Conservation (phyloP, 495 filamentous ascomycete genomes). For the Tetracladium marchalianum region DNA sequence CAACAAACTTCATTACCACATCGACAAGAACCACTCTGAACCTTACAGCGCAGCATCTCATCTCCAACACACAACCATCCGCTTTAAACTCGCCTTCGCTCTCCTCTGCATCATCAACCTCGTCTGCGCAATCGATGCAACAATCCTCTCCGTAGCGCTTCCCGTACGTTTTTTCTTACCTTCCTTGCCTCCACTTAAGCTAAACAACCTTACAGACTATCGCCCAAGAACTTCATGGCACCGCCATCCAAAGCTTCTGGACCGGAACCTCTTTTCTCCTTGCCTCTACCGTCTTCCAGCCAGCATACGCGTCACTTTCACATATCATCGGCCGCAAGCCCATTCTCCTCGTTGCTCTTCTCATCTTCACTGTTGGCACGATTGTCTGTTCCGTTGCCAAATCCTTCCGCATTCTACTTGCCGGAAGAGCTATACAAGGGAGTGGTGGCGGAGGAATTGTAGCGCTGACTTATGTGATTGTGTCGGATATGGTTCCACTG, state of each 20-base stretch:
- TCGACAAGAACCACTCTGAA: no score
- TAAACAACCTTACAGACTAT: constrained; percentile 17
- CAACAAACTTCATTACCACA: no score
- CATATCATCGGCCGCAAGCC: constrained; percentile 38
- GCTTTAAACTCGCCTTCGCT: constrained; percentile 31
- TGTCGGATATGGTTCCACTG: constrained; percentile 52
- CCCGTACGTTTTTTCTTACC: constrained; percentile 26
- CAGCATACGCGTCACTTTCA: constrained; percentile 33
- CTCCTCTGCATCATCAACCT: constrained; percentile 49
- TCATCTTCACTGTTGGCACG: constrained; percentile 45
- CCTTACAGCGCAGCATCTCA: no score
- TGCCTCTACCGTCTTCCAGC: constrained; percentile 38
- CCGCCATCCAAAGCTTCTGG: constrained; percentile 49
- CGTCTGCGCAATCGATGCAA: constrained; percentile 61
- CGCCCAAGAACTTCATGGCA: constrained; percentile 34
- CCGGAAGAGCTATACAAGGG: constrained; percentile 50
- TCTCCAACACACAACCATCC: neutral
- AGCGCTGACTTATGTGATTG: constrained; percentile 48
- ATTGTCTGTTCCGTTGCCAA: constrained; percentile 47
- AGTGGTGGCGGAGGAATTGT: constrained; percentile 61
- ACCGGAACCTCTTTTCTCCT: constrained; percentile 44
- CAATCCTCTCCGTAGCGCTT: constrained; percentile 59
- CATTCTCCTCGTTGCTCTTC: constrained; percentile 35
- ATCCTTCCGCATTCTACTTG: constrained; percentile 39
- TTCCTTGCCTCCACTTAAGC: neutral